Conservation (phyloP, 306 rosid species). For the Corylus avellana region DNA sequence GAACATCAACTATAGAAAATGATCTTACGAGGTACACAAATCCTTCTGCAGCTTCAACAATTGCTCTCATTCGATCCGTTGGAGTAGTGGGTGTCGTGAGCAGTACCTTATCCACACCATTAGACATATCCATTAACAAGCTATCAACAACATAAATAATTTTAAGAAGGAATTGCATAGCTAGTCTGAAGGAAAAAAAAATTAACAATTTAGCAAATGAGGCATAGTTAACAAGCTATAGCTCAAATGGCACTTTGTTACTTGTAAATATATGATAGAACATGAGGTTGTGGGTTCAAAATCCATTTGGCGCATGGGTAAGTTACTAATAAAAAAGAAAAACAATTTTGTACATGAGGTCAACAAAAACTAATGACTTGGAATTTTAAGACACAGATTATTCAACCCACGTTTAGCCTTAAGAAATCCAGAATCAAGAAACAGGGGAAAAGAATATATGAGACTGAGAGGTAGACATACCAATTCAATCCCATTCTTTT, state of each 20-base stretch:
- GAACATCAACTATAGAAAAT: conserved; percentile 7
- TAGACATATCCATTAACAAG: not conserved
- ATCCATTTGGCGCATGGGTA: not conserved
- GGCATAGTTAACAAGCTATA: not conserved
- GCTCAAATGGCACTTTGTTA: not conserved
- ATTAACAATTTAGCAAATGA: not conserved
- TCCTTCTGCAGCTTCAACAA: conserved; percentile 84
- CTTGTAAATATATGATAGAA: not conserved
- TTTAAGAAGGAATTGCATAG: not conserved
- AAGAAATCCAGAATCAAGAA: conserved; percentile 9
- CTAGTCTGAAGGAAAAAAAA: not conserved
- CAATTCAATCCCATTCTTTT: conserved; percentile 73
- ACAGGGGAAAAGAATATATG: conserved; percentile 9
- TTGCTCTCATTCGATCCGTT: conserved; percentile 68
- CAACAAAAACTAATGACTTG: not conserved
- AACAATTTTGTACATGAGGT: not conserved
- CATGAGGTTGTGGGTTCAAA: not conserved
- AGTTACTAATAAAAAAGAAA: not conserved
- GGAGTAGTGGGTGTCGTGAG: conserved; percentile 95
- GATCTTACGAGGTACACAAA: conserved; percentile 77
- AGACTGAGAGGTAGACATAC: conserved; percentile 42
- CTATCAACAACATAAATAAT: not conserved
- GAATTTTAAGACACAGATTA: not conserved
- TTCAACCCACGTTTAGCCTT: not conserved
- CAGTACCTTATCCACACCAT: conserved; percentile 62